Conservation (phyloP, 106 monocot genomes). For the Acorus gramineus region DNA sequence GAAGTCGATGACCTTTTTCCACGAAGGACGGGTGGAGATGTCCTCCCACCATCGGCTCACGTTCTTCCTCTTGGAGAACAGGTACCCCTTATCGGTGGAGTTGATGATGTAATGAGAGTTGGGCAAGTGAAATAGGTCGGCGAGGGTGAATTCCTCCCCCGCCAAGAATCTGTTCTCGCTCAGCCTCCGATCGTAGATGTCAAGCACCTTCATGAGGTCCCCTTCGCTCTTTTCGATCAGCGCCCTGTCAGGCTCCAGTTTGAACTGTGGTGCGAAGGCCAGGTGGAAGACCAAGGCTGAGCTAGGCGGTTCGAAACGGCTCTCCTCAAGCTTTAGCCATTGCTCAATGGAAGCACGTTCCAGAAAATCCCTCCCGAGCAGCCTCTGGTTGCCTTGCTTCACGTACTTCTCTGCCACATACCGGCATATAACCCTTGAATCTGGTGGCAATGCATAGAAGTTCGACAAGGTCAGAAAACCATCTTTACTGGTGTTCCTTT, state of each 20-base stretch:
- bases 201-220: constrained; percentile 38
- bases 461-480: too few species aligned
- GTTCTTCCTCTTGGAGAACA: constrained; percentile 46
- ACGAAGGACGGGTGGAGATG: constrained; percentile 41
- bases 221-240: constrained; percentile 24
- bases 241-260: constrained; percentile 6
- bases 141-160: constrained; percentile 53
- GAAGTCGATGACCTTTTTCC: constrained; percentile 28
- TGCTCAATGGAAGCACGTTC: constrained; percentile 54
- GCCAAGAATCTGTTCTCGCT: constrained; percentile 40
- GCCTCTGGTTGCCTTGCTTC: constrained; percentile 31
- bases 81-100: constrained; percentile 25
- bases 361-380: constrained; percentile 46
- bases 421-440: constrained; percentile 58
- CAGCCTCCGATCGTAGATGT: constrained; percentile 57
- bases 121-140: constrained; percentile 67
- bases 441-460: constrained; percentile 4
- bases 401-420: constrained; percentile 38
- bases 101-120: constrained; percentile 42
- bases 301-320: constrained; percentile 56
- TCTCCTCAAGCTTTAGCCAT: constrained; percentile 62
- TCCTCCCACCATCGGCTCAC: constrained; percentile 45
- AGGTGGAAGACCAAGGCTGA: constrained; percentile 40
- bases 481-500: too few species aligned
- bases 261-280: constrained; percentile 11